Base-by-base conservation (phyloP, 352 stramenopile species). In the Phytophthora lateralis region DNA sequence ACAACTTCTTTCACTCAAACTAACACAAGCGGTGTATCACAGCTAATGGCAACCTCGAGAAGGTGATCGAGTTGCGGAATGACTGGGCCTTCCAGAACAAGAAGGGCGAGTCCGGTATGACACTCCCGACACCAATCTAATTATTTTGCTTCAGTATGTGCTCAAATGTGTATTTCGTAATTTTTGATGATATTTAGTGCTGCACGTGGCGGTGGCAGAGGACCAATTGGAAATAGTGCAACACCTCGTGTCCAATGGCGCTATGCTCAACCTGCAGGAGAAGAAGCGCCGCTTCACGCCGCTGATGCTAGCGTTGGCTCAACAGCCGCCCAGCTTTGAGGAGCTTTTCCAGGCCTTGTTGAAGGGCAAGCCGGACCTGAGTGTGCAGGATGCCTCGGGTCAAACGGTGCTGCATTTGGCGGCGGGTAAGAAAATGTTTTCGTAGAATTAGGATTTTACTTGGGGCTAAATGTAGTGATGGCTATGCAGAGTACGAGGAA, bases 41-140 rank as follows among this genome's bases (percentile, higher is more conserved):
- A 92, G 84, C 66, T 11, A 91, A 86, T 55, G 81, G 84, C 24
- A 73, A 93, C 48, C 62, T 93, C 18, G 84, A 91, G 42, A 88
- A 85, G 65, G 81, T 90, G 21, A 80, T 78, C 46, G 75, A 87
- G 60, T 52, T 93, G 26, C 75, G 80, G 41, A 80, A 78, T 27
- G 72, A 90, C 45, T 90, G 81, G 80, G 74, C 64, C 52, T 80
- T 77, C 53, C 81, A 93, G 68, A 93, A 93, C 73, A 93, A 93
- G 64, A 93, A 91, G 71, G 84, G 84, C 48, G 81, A 91, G 50
- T 89, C 81, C 3, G 84, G 84, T 93, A 30, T 30, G 26, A 30
- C 7, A 63, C 27, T 3, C 27, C 24, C 11, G 46, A n/a, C 27
- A 42, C n/a, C 2, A 53, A 39, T 32, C 6, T 17, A 34, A 17